These are phyloP conservation scores for Ulota crispa DNA, from an alignment of 225 moss, liverwort and hornwort genomes.

Conservation along the genomic window DNA sequence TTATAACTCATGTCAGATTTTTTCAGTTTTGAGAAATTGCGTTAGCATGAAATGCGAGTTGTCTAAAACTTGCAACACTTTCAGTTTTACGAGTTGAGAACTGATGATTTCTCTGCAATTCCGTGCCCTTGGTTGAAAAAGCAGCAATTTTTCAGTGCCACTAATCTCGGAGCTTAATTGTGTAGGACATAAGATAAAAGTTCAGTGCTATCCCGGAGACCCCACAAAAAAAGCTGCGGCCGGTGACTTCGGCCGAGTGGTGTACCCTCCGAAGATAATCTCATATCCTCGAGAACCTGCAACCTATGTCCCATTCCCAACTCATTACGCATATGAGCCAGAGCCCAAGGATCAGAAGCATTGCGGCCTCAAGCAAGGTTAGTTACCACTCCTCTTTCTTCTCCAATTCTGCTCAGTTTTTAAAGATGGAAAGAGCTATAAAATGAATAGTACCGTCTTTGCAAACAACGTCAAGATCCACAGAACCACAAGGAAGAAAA, in stretches of 20 bases:
- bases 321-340: slow-evolving; percentile 27
- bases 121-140: neutral
- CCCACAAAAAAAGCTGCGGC: slow-evolving; percentile 1
- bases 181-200: slow-evolving; percentile 24
- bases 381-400: neutral
- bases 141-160: too few relatives aligned
- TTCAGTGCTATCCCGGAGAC: slow-evolving; percentile 23
- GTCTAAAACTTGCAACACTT: too few relatives aligned
- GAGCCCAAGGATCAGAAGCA: slow-evolving; percentile 29
- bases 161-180: neutral
- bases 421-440: too few relatives aligned
- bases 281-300: slow-evolving; percentile 39
- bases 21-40: too few relatives aligned
- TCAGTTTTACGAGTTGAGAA: too few relatives aligned
- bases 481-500: neutral
- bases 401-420: neutral
- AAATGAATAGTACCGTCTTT: neutral
- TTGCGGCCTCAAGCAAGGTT: slow-evolving; percentile 31
- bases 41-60: too few relatives aligned
- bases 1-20: too few relatives aligned
- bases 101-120: neutral
- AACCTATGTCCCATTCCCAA: slow-evolving; percentile 37
- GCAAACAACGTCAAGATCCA: neutral
- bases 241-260: slow-evolving; percentile 30
- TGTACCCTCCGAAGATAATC: slow-evolving; percentile 20